Conservation (phyloP, 2,329 filamentous ascomycete species). For the Penicillium freii region DNA sequence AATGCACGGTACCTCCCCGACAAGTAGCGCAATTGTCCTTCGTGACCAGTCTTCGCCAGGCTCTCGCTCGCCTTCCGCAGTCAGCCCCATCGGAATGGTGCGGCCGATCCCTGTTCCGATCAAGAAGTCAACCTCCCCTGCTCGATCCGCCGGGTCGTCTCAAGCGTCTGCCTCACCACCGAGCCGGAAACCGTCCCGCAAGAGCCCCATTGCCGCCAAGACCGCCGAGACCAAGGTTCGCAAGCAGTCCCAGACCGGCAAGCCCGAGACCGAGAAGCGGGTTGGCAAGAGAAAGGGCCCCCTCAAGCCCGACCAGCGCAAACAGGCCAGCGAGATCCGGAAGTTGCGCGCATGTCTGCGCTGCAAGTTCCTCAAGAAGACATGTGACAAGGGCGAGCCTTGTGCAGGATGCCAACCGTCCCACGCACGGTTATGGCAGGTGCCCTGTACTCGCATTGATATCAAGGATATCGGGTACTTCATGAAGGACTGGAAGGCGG, state of each 20-base stretch:
- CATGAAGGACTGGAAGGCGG: slow-evolving; percentile 99
- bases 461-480: slow-evolving; percentile 99
- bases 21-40: slow-evolving; percentile 33
- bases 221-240: slow-evolving; percentile 80
- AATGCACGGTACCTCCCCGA: slow-evolving; percentile 20
- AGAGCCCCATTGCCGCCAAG: slow-evolving; percentile 76
- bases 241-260: slow-evolving; percentile 68
- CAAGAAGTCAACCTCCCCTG: slow-evolving; percentile 53
- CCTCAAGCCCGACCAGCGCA: slow-evolving; percentile 86
- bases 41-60: slow-evolving; percentile 45
- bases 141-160: slow-evolving; percentile 57
- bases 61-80: slow-evolving; percentile 47
- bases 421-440: slow-evolving; percentile 93
- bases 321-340: slow-evolving; percentile 94
- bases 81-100: slow-evolving; percentile 67
- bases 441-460: slow-evolving; percentile 94
- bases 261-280: slow-evolving; percentile 90
- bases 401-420: slow-evolving; percentile 94
- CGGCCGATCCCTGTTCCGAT: slow-evolving; percentile 60
- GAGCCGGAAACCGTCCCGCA: slow-evolving; percentile 65
- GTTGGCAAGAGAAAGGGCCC: slow-evolving; percentile 87
- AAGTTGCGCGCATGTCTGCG: slow-evolving; percentile 90
- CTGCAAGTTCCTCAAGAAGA: slow-evolving; percentile 99
- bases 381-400: slow-evolving; percentile 94
- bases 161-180: slow-evolving; percentile 62